Evolutionary conservation across 2,329 filamentous ascomycete species (phyloP).

Genomic region (Gyromitra esculenta): DNA sequence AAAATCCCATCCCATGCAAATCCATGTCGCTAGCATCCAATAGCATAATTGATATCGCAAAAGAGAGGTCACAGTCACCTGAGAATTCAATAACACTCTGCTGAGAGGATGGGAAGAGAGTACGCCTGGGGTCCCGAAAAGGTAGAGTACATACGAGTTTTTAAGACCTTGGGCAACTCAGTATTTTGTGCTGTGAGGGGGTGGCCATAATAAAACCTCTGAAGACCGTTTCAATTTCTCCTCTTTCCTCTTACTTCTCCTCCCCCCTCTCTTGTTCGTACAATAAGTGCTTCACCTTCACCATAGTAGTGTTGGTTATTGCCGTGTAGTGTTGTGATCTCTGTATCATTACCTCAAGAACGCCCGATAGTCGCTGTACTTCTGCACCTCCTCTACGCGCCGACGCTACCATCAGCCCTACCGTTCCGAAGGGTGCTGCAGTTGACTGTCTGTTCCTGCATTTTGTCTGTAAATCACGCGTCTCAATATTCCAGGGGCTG

Average conservation of each 20-base stretch:
- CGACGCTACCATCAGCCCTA: slow-evolving; percentile 48
- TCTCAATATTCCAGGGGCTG: slow-evolving; percentile 34
- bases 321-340: slow-evolving; percentile 12
- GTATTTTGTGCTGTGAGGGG: slow-evolving; percentile 14
- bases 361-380: slow-evolving; percentile 41
- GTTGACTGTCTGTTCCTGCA: slow-evolving; percentile 34
- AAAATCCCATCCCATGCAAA: not conserved
- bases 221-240: not conserved
- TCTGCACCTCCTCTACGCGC: slow-evolving; percentile 40
- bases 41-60: slow-evolving; percentile 38
- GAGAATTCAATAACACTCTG: not conserved
- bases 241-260: slow-evolving; percentile 12
- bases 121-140: slow-evolving; percentile 21
- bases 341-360: slow-evolving; percentile 29
- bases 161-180: slow-evolving; percentile 1
- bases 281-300: slow-evolving; percentile 31
- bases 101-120: slow-evolving; percentile 16
- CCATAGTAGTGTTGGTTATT: slow-evolving; percentile 33
- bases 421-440: slow-evolving; percentile 9
- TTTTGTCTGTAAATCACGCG: slow-evolving; percentile 23
- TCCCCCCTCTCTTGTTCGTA: slow-evolving; percentile 14
- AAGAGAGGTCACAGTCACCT: slow-evolving; percentile 24
- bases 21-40: slow-evolving; percentile 7
- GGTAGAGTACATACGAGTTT: slow-evolving; percentile 16
- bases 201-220: slow-evolving; percentile 28